Base-by-base conservation (phyloP, 2,329 filamentous ascomycete genomes). In the Ceratocystis huliohia region DNA sequence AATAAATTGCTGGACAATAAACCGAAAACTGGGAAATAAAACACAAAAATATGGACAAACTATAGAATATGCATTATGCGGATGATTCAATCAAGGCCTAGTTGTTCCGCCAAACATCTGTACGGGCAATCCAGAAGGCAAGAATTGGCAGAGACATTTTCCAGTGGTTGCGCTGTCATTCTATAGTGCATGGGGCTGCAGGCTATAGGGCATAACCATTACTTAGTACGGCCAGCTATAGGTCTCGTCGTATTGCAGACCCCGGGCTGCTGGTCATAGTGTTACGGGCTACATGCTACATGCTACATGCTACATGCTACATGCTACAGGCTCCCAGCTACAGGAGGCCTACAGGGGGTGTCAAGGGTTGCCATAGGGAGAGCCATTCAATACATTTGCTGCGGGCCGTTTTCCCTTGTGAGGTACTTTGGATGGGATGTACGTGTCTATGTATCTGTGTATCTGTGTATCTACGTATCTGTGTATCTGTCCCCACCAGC, bases 101-200 rank as follows among this genome's bases (percentile, higher is more conserved):
- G 20, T 22, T 48, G 17, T 7, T 22, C n/a, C 48, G n/a, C 22
- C 20, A 10, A 53, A 15, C 48, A 53, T 53, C 48, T 48, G 10
- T 25, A 10, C 25, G 37, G 37, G 37, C 10, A 13, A 15, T 53
- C 22, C 25, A 53, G 22, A 53, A 10, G 15, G 22, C 48, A 22
- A 25, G 22, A 53, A 53, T 53, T 10, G 48, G 56, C 48, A 59
- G 56, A 33, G 56, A n/a, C 56, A 59, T 59, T 59, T 59, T 59
- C 30, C n/a, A 53, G 48, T 15, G 22, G 48, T 15, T 8, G 22
- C 48, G 22, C 22, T 28, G 25, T 53, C 25, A 25, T 53, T 53
- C 13, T 53, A 53, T 53, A 53, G 48, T 22, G 48, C 20, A 53
- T 53, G 48, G 48, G 48, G 20, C 48, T 15, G 22, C 48, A 53